A percentile compares a stretch with the other conserved stretches of the same genome.
Evolutionary conservation across 2,329 filamentous ascomycete species (phyloP).

Genomic region (Aspergillus sp.): DNA sequence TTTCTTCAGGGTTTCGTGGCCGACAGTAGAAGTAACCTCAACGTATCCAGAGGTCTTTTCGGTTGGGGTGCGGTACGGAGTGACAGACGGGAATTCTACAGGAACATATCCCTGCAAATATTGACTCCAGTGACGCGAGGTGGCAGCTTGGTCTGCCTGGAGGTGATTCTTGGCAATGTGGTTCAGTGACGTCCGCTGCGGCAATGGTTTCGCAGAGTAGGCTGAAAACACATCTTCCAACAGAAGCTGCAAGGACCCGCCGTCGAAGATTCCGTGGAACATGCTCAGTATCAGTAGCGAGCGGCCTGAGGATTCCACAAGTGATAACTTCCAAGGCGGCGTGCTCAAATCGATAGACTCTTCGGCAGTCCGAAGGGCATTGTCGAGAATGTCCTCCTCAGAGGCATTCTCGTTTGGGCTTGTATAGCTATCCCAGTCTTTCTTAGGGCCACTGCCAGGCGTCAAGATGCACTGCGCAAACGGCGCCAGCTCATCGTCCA

Average conservation of each 20-base stretch:
- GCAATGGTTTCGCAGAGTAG: conserved; percentile 15
- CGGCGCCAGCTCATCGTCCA: conserved; percentile 34
- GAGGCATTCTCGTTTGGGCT: conserved; percentile 3
- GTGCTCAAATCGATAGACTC: conserved; percentile 17
- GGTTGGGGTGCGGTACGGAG: conserved; percentile 16
- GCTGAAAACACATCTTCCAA: conserved; percentile 29
- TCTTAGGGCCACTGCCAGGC: conserved; percentile 8
- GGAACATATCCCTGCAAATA: conserved; percentile 22
- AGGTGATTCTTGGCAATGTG: conserved; percentile 29
- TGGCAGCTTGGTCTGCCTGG: conserved; percentile 18
- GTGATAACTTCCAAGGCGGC: conserved; percentile 25
- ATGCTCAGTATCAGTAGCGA: conserved; percentile 31
- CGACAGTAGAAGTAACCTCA: conserved; percentile 22
- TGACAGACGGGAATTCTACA: conserved; percentile 25
- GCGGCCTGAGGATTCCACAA: conserved; percentile 12
- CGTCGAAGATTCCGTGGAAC: conserved; percentile 41
- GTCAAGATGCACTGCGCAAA: conserved; percentile 36
- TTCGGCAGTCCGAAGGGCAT: conserved; percentile 20
- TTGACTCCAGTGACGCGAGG: conserved; percentile 22
- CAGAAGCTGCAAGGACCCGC: conserved; percentile 35
- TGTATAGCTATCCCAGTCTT: conserved; percentile 18
- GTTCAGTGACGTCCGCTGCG: conserved; percentile 22
- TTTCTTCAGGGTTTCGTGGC: conserved; percentile 29
- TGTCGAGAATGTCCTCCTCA: conserved; percentile 22
- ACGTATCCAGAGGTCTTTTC: conserved; percentile 17